These are phyloP conservation scores for Coemansia sp. DNA, from an alignment of 192 early-diverging fungal genomes.

Conservation along the genomic window DNA sequence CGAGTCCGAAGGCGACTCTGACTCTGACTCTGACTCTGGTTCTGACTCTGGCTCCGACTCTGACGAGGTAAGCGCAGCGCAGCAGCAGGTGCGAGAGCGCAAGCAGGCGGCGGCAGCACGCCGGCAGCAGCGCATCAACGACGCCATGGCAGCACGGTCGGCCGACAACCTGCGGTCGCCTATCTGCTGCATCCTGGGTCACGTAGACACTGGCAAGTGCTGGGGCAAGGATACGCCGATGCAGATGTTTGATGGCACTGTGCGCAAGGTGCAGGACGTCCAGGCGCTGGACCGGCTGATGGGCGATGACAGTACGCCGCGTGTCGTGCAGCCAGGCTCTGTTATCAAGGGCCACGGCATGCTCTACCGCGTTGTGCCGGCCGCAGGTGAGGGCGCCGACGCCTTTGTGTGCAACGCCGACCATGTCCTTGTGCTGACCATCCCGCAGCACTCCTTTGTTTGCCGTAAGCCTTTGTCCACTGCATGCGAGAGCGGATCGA, in stretches of 20 bases:
- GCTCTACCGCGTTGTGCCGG: constrained; percentile 54
- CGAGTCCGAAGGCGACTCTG: constrained; percentile 48
- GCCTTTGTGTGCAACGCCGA: constrained; percentile 58
- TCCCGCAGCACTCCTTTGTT: constrained; percentile 22
- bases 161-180: constrained; percentile 93
- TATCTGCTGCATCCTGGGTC: constrained; percentile 97
- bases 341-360: constrained; percentile 47
- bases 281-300: constrained; percentile 41
- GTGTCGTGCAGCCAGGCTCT: constrained; percentile 46
- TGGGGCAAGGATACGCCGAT: constrained; percentile 54
- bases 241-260: constrained; percentile 52
- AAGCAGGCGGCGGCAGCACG: constrained; percentile 82
- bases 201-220: constrained; percentile 92
- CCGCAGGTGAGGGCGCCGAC: constrained; percentile 19
- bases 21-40: too few species aligned
- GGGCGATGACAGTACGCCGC: constrained; percentile 57
- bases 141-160: constrained; percentile 79
- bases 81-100: constrained; percentile 62
- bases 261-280: constrained; percentile 50
- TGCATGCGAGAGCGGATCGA: background rate
- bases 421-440: constrained; percentile 55
- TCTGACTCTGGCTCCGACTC: constrained; percentile 55
- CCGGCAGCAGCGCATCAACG: constrained; percentile 67
- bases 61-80: constrained; percentile 65
- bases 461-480: background rate